Base-by-base conservation (phyloP, 345 rosid genomes). In the Eucalyptus polybractea region DNA sequence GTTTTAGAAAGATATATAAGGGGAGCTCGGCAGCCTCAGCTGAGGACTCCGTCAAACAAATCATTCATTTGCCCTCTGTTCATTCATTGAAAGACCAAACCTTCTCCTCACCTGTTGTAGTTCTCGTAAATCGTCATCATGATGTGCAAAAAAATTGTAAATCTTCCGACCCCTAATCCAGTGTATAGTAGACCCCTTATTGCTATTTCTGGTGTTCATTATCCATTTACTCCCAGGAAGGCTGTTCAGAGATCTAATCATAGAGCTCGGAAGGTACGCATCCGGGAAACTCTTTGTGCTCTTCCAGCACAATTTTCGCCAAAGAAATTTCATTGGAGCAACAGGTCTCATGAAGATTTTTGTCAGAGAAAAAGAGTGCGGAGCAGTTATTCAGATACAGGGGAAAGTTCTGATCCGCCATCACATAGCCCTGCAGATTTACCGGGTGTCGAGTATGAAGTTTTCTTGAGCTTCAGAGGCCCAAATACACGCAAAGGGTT, bases 381-480 rank as follows among this genome's bases (percentile, higher is more conserved):
- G 24, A 40, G 85, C 85, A 76, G 47, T 76, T 10, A 76, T 76
- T 76, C 85, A 25, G 90, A 88, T 44, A 14, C 87, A 44, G 87
- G 90, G 50, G 76, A 56, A 29, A 76, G 50, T 45, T 53, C 86
- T 31, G 69, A 58, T 8, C 33, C 0, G 10, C 44, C 4, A 40
- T 24, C 80, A 33, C 16, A 54, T 24, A 22, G 45, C 37, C 8
- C 89, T 88, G 47, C 44, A 31, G 88, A 40, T 31, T 37, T 86
- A n/a, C 56, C 87, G 3, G 90, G 88, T 29, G 90, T 87, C 7
- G 90, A 89, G 33, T 89, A 89, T 29, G 90, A 89, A 88, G 90
- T 89, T 31, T 89, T 89, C 88, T 72, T 89, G 65, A 89, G 90
- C 60, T 89, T 89, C 88, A 86, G 90, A 58, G 90, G 90, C 33